Percentiles rank a stretch among this genome's conserved stretches.
Conservation (phyloP, 179 eudicot species). For the Amaranthus tricolor region DNA sequence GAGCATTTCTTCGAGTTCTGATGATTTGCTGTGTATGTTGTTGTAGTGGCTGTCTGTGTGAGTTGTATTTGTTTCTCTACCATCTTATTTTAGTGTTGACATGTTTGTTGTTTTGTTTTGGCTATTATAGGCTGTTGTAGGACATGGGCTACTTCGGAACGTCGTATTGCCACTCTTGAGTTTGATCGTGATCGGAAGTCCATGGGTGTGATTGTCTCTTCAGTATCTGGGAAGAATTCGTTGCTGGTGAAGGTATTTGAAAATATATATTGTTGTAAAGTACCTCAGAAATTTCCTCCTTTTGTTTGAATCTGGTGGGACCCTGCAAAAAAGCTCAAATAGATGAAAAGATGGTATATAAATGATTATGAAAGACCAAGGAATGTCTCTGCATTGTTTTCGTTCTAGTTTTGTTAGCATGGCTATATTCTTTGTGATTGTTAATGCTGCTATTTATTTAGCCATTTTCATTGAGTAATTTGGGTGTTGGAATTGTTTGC, state of each 20-base stretch:
- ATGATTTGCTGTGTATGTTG: slow-evolving; percentile 53
- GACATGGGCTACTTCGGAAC: slow-evolving; percentile 54
- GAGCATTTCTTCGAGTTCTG: slow-evolving; percentile 38
- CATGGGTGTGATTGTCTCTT: slow-evolving; percentile 80
- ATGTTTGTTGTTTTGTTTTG: slow-evolving; percentile 9
- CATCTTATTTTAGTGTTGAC: slow-evolving; percentile 13
- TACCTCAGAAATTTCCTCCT: slow-evolving; percentile 5
- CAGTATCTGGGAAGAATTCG: slow-evolving; percentile 61
- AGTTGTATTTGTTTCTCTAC: background rate
- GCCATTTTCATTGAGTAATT: background rate
- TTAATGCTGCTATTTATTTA: background rate
- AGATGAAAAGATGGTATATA: background rate
- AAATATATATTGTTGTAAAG: slow-evolving; percentile 5
- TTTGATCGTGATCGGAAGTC: slow-evolving; percentile 98
- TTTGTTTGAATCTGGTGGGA: slow-evolving; percentile 6
- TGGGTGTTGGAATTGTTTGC: background rate
- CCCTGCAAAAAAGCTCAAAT: background rate
- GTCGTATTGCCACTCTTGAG: slow-evolving; percentile 87
- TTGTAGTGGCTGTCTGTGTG: background rate
- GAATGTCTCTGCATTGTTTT: background rate
- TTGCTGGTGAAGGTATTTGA: slow-evolving; percentile 71
- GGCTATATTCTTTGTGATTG: slow-evolving; percentile 1
- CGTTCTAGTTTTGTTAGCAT: background rate
- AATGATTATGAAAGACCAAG: background rate
- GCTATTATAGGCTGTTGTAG: slow-evolving; percentile 53